These are phyloP conservation scores for Colletotrichum camelliae DNA, from an alignment of 2,329 filamentous ascomycete genomes.

Conservation along the genomic window DNA sequence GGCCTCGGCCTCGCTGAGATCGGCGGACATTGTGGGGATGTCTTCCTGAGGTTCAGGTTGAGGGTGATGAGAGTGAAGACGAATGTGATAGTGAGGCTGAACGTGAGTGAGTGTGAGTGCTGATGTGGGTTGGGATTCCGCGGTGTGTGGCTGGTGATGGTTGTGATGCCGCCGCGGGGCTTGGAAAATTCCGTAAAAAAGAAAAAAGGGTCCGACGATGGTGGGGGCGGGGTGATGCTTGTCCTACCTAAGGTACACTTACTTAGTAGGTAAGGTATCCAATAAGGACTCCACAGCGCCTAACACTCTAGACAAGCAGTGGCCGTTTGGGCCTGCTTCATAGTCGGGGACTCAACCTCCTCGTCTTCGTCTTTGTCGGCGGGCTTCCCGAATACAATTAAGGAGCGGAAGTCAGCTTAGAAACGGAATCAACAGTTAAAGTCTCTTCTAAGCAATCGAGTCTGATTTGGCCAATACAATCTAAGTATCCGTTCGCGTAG, in stretches of 20 bases:
- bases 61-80: neutral
- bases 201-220: neutral
- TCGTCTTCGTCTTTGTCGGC: too few relatives aligned
- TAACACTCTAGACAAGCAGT: neutral
- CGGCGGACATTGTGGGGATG: neutral
- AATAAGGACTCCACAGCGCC: neutral
- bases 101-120: neutral
- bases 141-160: neutral
- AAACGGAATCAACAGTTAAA: too few relatives aligned
- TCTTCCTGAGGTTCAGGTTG: neutral
- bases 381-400: too few relatives aligned
- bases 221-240: neutral
- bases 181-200: neutral
- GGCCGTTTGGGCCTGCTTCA: too few relatives aligned
- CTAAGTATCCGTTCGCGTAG: too few relatives aligned
- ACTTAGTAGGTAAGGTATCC: too few relatives aligned
- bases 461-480: too few relatives aligned
- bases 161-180: neutral
- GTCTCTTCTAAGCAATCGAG: too few relatives aligned
- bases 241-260: too few relatives aligned
- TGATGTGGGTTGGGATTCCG: neutral
- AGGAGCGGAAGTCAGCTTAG: too few relatives aligned
- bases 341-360: too few relatives aligned
- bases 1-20: constrained; percentile 11
- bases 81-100: neutral